Percentiles rank a stretch among this genome's conserved stretches.
These are phyloP conservation scores for Solanum hybrid DNA, from an alignment of 305 asterid species.

Conservation along the genomic window DNA sequence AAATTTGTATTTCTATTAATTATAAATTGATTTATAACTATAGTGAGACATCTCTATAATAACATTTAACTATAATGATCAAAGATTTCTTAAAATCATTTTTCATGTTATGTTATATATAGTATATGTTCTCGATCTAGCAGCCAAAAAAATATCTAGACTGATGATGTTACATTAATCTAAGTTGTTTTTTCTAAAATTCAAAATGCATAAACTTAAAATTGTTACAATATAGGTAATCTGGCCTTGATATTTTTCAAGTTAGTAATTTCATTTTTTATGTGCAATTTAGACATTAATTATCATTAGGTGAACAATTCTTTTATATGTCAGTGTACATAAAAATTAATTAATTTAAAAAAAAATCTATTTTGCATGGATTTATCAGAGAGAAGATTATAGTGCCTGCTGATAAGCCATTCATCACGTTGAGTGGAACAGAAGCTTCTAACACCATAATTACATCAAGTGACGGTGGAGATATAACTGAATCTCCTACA, in stretches of 20 bases:
- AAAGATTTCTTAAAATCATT: not conserved
- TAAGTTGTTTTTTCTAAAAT: not conserved
- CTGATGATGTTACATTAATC: not conserved
- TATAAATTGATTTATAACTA: not conserved
- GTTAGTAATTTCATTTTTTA: not conserved
- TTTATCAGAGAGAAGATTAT: conserved; percentile 29
- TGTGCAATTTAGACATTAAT: not conserved
- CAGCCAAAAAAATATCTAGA: not conserved
- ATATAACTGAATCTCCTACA: conserved; percentile 28
- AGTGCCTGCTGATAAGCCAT: conserved; percentile 40
- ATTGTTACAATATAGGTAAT: not conserved
- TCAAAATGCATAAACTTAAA: not conserved
- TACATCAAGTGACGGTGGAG: conserved; percentile 38
- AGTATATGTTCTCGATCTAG: not conserved
- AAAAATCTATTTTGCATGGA: not conserved
- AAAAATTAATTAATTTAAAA: not conserved
- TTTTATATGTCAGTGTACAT: not conserved
- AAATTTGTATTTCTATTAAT: not conserved
- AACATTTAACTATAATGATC: not conserved
- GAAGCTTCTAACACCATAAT: conserved; percentile 22
- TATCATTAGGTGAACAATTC: not conserved
- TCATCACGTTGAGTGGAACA: conserved; percentile 35
- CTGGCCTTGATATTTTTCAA: not conserved
- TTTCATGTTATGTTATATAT: not conserved
- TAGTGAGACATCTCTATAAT: not conserved